These are phyloP conservation scores for Fusarium papillatum DNA, from an alignment of 2,329 filamentous ascomycete genomes.

Conservation along the genomic window DNA sequence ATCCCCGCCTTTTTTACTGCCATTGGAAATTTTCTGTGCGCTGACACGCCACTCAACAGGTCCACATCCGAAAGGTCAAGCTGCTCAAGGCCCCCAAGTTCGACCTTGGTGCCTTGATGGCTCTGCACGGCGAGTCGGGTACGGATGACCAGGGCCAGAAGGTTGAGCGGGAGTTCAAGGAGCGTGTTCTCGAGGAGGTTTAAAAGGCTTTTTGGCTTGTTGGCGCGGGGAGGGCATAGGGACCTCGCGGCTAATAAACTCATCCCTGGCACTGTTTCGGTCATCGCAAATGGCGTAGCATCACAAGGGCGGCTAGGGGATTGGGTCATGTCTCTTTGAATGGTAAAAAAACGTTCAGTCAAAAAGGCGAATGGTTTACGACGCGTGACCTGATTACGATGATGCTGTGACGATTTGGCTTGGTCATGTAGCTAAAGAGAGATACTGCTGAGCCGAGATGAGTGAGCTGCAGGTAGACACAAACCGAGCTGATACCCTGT, in stretches of 20 bases:
- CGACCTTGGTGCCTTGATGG: conserved; percentile 95
- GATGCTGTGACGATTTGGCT: conserved; percentile 30
- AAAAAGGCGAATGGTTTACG: conserved; percentile 39
- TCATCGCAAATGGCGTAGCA: conserved; percentile 61
- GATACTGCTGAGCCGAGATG: conserved; percentile 22
- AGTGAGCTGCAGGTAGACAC: conserved; percentile 33
- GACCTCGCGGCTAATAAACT: conserved; percentile 50
- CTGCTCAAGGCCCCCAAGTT: conserved; percentile 99
- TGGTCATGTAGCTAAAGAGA: conserved; percentile 13
- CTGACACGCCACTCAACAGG: conserved; percentile 65
- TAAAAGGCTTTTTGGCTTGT: conserved; percentile 67
- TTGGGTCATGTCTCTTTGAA: conserved; percentile 56
- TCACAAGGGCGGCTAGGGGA: conserved; percentile 57
- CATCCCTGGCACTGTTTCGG: conserved; percentile 56
- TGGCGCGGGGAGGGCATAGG: conserved; percentile 49
- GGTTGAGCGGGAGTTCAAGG: conserved; percentile 99
- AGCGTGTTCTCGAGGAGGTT: conserved; percentile 93
- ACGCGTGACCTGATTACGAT: conserved; percentile 24
- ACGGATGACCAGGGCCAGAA: conserved; percentile 98
- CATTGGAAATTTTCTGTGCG: not conserved
- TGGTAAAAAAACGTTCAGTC: conserved; percentile 51
- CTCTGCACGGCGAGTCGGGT: conserved; percentile 96
- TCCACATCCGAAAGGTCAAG: conserved; percentile 99
- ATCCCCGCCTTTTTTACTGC: not conserved
- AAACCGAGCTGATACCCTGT: conserved; percentile 26